Evolutionary conservation across 2,329 filamentous ascomycete species (phyloP).

Genomic region (Aureobasidium sp.): DNA sequence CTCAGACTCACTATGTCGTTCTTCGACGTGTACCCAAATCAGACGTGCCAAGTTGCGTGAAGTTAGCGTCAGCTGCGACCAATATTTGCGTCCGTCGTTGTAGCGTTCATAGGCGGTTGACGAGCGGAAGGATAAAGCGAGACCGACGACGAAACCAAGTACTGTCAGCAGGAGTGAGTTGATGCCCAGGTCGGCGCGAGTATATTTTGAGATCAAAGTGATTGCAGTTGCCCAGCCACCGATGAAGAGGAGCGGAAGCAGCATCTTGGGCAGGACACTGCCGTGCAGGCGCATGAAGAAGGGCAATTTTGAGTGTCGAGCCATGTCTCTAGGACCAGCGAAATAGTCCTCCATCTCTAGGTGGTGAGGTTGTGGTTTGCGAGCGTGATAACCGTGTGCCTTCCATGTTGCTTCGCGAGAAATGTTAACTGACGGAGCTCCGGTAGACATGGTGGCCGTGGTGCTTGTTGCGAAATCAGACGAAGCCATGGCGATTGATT

Average conservation of each 20-base stretch:
- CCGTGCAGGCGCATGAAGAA: conserved; percentile 68
- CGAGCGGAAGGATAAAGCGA: conserved; percentile 69
- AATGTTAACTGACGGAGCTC: conserved; percentile 1
- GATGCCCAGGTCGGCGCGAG: conserved; percentile 45
- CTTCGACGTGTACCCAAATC: conserved; percentile 71
- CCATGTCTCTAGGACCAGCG: conserved; percentile 56
- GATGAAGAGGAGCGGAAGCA: conserved; percentile 58
- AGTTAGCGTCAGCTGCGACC: conserved; percentile 47
- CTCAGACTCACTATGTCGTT: conserved; percentile 44
- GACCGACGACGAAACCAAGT: conserved; percentile 71
- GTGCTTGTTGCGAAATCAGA: conserved; percentile 6
- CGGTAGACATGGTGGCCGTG: conserved; percentile 9
- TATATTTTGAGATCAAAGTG: conserved; percentile 44
- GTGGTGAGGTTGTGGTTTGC: conserved; percentile 15
- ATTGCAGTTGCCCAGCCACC: conserved; percentile 58
- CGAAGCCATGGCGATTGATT: not conserved
- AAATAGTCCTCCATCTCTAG: conserved; percentile 25
- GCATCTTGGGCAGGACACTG: conserved; percentile 65
- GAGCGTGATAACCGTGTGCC: conserved; percentile 2
- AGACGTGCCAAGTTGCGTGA: conserved; percentile 55
- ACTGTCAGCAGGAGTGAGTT: conserved; percentile 64
- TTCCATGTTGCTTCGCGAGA: conserved; percentile 12
- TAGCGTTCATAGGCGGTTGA: conserved; percentile 68
- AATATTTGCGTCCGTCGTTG: conserved; percentile 54
- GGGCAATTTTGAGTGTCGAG: conserved; percentile 68